Evolutionary conservation across 495 filamentous ascomycete species (phyloP).

Genomic region (Podospora bellae-mahoneyi): DNA sequence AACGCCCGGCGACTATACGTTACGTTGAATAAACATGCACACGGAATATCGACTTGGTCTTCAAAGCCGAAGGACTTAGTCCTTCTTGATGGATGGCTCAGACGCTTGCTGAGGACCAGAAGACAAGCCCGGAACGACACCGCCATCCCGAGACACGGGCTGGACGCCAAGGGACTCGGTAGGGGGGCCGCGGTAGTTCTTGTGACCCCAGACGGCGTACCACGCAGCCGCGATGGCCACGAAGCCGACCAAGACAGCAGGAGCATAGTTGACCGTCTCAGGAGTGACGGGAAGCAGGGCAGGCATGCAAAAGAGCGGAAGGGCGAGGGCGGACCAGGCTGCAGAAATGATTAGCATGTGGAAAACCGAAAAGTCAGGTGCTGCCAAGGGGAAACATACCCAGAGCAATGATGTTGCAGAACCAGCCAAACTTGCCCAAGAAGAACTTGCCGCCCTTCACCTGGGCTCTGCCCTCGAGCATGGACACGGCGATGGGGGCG

Average conservation of each 20-base stretch:
- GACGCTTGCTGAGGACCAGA: neutral
- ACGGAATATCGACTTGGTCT: neutral
- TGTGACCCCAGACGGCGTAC: slow-evolving; percentile 57
- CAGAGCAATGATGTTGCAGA: slow-evolving; percentile 55
- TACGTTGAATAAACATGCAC: slow-evolving; percentile 14
- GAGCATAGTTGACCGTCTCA: slow-evolving; percentile 61
- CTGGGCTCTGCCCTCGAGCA: slow-evolving; percentile 49
- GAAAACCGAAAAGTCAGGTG: slow-evolving; percentile 4
- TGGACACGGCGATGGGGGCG: slow-evolving; percentile 54
- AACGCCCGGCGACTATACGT: slow-evolving; percentile 4
- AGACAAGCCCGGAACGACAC: neutral
- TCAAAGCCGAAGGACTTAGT: slow-evolving; percentile 15
- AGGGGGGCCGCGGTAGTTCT: slow-evolving; percentile 67
- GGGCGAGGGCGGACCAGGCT: slow-evolving; percentile 61
- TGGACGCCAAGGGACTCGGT: slow-evolving; percentile 24
- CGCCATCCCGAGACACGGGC: neutral
- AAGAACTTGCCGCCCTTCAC: slow-evolving; percentile 55
- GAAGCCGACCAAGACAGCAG: slow-evolving; percentile 60
- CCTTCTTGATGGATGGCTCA: slow-evolving; percentile 2
- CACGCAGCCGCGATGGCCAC: slow-evolving; percentile 46
- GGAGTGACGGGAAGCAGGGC: slow-evolving; percentile 57
- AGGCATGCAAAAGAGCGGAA: slow-evolving; percentile 65
- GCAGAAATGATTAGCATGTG: slow-evolving; percentile 1
- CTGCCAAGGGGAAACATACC: slow-evolving; percentile 38
- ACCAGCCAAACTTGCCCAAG: slow-evolving; percentile 52